Conservation (phyloP, 768 basidiomycete genomes). For the Mycena vitilis region DNA sequence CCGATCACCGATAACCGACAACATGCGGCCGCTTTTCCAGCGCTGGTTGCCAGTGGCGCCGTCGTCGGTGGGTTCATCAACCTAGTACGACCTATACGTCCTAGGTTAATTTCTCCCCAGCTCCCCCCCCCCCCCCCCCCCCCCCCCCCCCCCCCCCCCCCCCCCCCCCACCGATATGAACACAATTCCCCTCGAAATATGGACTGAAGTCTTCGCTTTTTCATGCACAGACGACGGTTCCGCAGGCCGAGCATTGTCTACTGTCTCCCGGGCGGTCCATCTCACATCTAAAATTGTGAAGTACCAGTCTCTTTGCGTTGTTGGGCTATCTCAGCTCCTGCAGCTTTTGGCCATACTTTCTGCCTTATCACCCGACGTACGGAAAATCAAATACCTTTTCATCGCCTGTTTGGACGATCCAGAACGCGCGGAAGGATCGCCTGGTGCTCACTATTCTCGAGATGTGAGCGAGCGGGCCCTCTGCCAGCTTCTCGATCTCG, state of each 20-base stretch:
- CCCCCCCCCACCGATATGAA: conserved; percentile 21
- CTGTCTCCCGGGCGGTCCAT: conserved; percentile 5
- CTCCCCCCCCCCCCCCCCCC: no score
- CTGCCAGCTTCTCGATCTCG: conserved; percentile 4
- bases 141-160: no score
- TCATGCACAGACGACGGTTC: conserved; percentile 18
- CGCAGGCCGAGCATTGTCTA: conserved; percentile 17
- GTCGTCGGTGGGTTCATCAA: background rate
- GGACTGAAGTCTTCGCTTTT: conserved; percentile 15
- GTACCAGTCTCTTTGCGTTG: conserved; percentile 21
- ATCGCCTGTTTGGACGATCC: conserved; percentile 16
- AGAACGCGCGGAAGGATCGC: background rate
- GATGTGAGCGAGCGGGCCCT: background rate
- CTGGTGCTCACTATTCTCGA: background rate
- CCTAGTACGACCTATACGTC: background rate
- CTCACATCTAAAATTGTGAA: conserved; percentile 17
- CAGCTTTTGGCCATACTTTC: conserved; percentile 1
- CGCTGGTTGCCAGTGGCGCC: no score
- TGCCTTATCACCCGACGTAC: conserved; percentile 1
- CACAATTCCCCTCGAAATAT: conserved; percentile 3
- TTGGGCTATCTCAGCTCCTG: conserved; percentile 8
- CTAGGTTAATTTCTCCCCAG: background rate
- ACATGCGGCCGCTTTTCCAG: no score
- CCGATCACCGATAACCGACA: no score
- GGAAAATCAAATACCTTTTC: conserved; percentile 21